These are phyloP conservation scores for Pelargonium australe DNA, from an alignment of 441 rosid species.

Conservation along the genomic window DNA sequence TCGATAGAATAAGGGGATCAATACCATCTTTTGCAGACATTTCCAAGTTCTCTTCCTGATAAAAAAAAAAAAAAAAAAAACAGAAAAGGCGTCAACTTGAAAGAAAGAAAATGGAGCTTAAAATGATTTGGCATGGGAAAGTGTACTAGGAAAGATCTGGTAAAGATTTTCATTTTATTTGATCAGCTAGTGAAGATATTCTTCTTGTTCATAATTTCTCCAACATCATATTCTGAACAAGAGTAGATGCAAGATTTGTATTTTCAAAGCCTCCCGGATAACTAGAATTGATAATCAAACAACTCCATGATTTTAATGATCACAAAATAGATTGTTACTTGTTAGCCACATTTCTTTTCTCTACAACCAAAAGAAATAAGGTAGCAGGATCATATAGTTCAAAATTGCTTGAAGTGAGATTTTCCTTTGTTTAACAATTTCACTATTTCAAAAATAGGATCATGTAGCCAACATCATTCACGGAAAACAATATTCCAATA, in stretches of 20 bases:
- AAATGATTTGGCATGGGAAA: not conserved
- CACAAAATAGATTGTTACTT: not conserved
- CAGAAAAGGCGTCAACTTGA: not conserved
- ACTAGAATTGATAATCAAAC: not conserved
- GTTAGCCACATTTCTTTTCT: not conserved
- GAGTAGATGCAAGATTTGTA: not conserved
- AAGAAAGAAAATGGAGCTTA: not conserved
- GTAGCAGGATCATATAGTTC: not conserved
- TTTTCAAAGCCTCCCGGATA: not conserved
- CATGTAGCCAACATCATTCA: not conserved
- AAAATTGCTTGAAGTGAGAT: not conserved
- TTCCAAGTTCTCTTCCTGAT: slow-evolving; percentile 71
- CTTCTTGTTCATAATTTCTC: too few relatives aligned
- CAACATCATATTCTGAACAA: not conserved
- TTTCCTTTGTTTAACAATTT: too few relatives aligned
- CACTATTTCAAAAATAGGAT: too few relatives aligned
- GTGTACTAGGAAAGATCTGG: not conserved
- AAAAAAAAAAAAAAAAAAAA: too few relatives aligned
- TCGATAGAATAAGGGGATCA: slow-evolving; percentile 68
- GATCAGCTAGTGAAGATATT: too few relatives aligned
- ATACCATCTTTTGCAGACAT: slow-evolving; percentile 36
- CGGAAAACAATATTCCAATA: not conserved
- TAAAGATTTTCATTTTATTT: too few relatives aligned
- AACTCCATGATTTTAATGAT: not conserved
- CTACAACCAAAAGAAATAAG: not conserved